phyloP scores from a whole-genome alignment of 805 yeast genomes.

The Candida corydali region DNA sequence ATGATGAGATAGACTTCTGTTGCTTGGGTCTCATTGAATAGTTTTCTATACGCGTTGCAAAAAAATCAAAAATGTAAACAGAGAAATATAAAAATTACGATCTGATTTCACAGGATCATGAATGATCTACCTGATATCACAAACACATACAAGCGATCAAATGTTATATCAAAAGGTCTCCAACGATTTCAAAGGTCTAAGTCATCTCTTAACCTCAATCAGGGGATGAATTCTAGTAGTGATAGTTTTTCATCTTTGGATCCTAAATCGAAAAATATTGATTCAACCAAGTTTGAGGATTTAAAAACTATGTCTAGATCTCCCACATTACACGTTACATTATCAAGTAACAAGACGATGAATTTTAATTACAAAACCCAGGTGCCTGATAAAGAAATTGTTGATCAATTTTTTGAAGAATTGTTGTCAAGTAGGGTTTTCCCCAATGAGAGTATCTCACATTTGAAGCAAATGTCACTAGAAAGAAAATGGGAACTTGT shows the following conservation, averaged over 20 bases:
- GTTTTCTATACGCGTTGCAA: neutral
- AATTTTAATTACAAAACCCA: slow-evolving; percentile 26
- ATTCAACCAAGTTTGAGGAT: slow-evolving; percentile 23
- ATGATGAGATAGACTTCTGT: slow-evolving; percentile 2
- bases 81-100: neutral
- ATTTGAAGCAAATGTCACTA: slow-evolving; percentile 28
- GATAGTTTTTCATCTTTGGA: slow-evolving; percentile 14
- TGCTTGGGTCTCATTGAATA: neutral
- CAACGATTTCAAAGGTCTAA: slow-evolving; percentile 4
- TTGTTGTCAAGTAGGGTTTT: slow-evolving; percentile 35
- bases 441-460: slow-evolving; percentile 28
- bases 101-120: too few relatives aligned
- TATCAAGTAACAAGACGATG: slow-evolving; percentile 13
- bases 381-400: slow-evolving; percentile 33
- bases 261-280: slow-evolving; percentile 10
- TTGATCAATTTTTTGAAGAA: slow-evolving; percentile 36
- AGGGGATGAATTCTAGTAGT: neutral
- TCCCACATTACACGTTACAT: slow-evolving; percentile 10
- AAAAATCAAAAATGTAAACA: neutral
- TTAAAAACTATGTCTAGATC: slow-evolving; percentile 11
- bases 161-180: slow-evolving; percentile 2
- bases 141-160: slow-evolving; percentile 1
- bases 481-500: slow-evolving; percentile 42
- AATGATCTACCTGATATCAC: too few relatives aligned
- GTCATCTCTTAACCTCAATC: slow-evolving; percentile 5